phyloP scores from a whole-genome alignment of 768 basidiomycete species.

The Ramaria sp. region DNA sequence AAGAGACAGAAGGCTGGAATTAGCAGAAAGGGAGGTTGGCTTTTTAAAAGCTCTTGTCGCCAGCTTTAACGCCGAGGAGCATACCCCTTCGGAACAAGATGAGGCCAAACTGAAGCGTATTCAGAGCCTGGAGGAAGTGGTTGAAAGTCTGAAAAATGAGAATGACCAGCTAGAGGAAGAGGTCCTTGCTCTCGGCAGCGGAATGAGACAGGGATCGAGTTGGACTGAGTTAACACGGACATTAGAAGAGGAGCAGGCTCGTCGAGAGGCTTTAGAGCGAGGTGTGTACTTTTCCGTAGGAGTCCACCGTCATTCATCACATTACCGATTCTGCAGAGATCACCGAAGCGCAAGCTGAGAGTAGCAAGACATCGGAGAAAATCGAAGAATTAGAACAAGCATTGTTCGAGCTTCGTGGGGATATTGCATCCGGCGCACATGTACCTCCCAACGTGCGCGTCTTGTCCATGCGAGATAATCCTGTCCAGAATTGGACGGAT shows the following conservation, averaged over 20 bases:
- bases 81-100: constrained; percentile 2
- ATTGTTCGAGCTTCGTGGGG: constrained; percentile 66
- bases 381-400: constrained; percentile 69
- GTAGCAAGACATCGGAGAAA: constrained; percentile 32
- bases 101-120: constrained; percentile 6
- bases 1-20: constrained; percentile 27
- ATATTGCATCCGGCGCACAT: constrained; percentile 66
- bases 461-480: constrained; percentile 64
- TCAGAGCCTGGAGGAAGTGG: constrained; percentile 11
- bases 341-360: constrained; percentile 25
- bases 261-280: constrained; percentile 26
- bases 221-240: constrained; percentile 29
- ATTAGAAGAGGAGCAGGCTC: constrained; percentile 26
- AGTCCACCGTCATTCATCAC: neutral
- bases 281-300: constrained; percentile 20
- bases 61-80: constrained; percentile 53
- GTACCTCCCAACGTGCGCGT: constrained; percentile 63
- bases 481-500: constrained; percentile 74
- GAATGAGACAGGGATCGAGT: constrained; percentile 14
- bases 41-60: constrained; percentile 53
- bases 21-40: constrained; percentile 52
- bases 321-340: constrained; percentile 27
- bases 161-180: constrained; percentile 36
- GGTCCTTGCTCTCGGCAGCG: constrained; percentile 17
- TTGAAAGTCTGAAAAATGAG: constrained; percentile 36